Conservation (phyloP, 1,284 basidiomycete genomes). For the Ceratobasidium sp. region DNA sequence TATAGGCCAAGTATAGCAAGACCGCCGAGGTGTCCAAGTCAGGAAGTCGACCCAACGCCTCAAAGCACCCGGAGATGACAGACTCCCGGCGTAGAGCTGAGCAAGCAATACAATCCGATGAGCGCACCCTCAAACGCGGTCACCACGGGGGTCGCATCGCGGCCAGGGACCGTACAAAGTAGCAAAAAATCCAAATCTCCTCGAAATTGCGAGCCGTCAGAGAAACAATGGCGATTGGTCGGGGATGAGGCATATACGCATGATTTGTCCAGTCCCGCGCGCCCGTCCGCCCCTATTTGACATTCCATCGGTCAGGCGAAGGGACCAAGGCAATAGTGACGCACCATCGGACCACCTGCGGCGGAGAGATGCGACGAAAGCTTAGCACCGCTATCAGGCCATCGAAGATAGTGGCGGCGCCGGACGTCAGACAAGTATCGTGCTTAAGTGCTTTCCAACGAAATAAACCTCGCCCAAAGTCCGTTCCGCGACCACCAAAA, state of each 20-base stretch:
- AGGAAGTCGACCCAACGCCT: neutral
- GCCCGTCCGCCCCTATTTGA: no score
- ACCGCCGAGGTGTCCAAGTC: neutral
- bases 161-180: neutral
- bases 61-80: neutral
- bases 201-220: neutral
- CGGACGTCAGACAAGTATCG: no score
- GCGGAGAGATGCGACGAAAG: no score
- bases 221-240: neutral
- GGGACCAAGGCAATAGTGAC: no score
- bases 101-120: neutral
- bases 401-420: no score
- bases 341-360: no score
- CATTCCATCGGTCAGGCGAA: no score
- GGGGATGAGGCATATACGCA: neutral
- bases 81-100: neutral
- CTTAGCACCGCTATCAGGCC: no score
- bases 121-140: slow-evolving; percentile 1
- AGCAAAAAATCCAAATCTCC: neutral
- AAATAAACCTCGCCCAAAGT: no score
- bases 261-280: neutral
- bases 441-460: no score
- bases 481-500: no score
- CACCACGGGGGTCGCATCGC: neutral
- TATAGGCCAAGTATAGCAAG: neutral